phyloP scores from a whole-genome alignment of 257 asterid species.

The Euphrasia confusa region DNA sequence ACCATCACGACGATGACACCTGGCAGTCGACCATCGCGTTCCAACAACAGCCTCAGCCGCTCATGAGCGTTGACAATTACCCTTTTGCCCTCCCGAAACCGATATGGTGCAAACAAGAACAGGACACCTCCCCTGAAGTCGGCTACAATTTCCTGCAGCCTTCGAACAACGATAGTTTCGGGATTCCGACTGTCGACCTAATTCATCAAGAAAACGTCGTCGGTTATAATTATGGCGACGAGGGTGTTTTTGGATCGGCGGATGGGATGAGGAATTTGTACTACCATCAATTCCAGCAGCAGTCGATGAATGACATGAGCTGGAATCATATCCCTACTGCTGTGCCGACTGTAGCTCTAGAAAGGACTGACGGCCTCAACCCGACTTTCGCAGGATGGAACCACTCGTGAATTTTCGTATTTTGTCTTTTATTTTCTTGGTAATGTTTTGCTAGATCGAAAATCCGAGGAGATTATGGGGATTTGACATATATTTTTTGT shows the following conservation, averaged over 20 bases:
- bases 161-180: conserved; percentile 1
- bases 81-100: conserved; percentile 47
- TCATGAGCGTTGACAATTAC: conserved; percentile 30
- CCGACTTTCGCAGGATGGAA: conserved; percentile 64
- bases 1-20: conserved; percentile 13
- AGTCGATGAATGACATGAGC: conserved; percentile 17
- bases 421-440: conserved; percentile 14
- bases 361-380: conserved; percentile 29
- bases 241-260: conserved; percentile 24
- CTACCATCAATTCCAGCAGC: conserved; percentile 35
- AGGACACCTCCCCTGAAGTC: conserved; percentile 8
- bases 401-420: conserved; percentile 30
- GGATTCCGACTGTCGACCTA: background rate
- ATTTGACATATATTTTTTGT: conserved; percentile 18
- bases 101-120: conserved; percentile 70
- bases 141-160: conserved; percentile 26
- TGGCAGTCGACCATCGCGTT: conserved; percentile 56
- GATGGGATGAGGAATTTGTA: conserved; percentile 29
- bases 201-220: background rate
- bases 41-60: conserved; percentile 45
- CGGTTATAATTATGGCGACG: conserved; percentile 1
- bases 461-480: conserved; percentile 23
- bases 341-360: conserved; percentile 38
- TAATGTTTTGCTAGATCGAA: background rate
- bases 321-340: conserved; percentile 32